Evolutionary conservation across 495 filamentous ascomycete species (phyloP), one percentile per base, ranked within the genome.

Genomic region (Cenococcum geophilum): DNA sequence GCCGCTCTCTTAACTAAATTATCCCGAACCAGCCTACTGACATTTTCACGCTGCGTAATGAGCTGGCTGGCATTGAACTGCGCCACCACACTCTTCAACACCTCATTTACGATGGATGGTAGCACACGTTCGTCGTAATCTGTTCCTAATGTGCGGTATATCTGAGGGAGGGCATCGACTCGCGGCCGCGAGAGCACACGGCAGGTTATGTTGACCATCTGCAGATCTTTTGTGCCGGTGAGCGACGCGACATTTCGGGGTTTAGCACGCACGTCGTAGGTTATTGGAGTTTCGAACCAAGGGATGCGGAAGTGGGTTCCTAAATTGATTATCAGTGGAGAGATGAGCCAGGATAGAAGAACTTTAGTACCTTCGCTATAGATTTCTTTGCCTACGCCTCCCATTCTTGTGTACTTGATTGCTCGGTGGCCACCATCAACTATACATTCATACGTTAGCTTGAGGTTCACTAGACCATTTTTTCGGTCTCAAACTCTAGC

Each of bases 131-230:
- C 93, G 63, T 98, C 93, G 74, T 97, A 98, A 76, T 98, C 93
- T 48, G 86, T 86, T 34, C 93, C 93, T 10, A 98, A 84, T 1
- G 93, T 98, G 50, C 93, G 85, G 79, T 97, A 98, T 67, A 98
- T 97, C 74, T 92, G 89, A 5, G 93, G 93, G 32, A 98, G 85
- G 34, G 92, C 88, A 58, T 89, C 83, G 67, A 97, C 78, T 40
- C 88, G 84, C 61, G 93, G 93, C 71, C 89, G 82, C 48, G 91
- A 96, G 57, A 98, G 89, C 53, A 98, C 93, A 91, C 93, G 95
- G 78, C 93, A 98, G 71, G 95, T 98, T 75, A 98, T 98, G 82
- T 98, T 98, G 73, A 98, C 93, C 93, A 98, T 98, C 81, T 98
- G 93, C 73, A 98, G 78, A 76, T 98, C 93, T 77, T 98, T 98